These are phyloP conservation scores for Gonapodya prolifera DNA, from an alignment of 192 early-diverging fungal genomes.

Conservation along the genomic window DNA sequence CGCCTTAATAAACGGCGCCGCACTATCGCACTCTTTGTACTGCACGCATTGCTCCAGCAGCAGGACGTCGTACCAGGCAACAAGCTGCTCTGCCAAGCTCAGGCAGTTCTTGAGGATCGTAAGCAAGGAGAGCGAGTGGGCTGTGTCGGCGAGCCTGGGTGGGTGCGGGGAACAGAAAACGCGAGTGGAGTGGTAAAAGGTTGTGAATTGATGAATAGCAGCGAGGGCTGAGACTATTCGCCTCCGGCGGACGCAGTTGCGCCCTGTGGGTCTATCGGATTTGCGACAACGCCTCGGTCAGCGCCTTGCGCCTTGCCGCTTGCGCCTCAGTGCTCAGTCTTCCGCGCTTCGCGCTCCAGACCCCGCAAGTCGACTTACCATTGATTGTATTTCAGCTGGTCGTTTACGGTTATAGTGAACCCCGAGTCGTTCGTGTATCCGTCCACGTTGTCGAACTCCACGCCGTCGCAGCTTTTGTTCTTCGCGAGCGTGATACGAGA, in stretches of 20 bases:
- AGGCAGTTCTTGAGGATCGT: background rate
- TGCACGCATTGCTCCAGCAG: background rate
- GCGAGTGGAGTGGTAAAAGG: no score
- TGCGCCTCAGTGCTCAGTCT: no score
- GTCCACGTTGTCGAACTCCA: constrained; percentile 1
- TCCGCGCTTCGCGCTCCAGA: no score
- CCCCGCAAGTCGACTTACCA: no score
- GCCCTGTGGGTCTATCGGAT: no score
- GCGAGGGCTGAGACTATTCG: no score
- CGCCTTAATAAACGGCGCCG: background rate
- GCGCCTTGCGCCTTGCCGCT: no score
- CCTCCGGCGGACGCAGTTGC: no score
- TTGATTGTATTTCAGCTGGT: constrained; percentile 2
- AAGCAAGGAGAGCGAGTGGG: background rate
- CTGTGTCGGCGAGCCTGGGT: background rate
- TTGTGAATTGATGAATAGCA: no score
- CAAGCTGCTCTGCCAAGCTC: background rate
- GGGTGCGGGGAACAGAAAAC: no score
- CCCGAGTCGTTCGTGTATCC: background rate
- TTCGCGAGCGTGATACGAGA: background rate
- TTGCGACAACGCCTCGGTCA: no score
- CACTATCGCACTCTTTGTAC: background rate
- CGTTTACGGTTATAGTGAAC: background rate
- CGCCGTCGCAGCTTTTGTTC: background rate
- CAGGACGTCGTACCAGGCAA: background rate